Base-by-base conservation (phyloP, 1,284 basidiomycete genomes). In the Naganishia sp. region DNA sequence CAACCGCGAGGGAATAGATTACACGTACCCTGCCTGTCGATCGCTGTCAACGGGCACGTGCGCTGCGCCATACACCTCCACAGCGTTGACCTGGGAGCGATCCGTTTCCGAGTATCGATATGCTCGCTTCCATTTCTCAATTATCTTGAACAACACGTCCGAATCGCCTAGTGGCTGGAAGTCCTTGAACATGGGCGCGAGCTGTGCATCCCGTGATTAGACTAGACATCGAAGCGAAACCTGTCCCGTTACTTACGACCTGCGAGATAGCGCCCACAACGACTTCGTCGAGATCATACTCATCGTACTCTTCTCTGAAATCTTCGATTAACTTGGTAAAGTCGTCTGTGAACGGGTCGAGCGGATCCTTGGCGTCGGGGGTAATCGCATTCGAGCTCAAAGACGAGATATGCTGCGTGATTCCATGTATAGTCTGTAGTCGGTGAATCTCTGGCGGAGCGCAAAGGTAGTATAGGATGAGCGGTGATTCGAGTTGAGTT, bases 191-290 rank as follows among this genome's bases (percentile, higher is more conserved):
- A 69, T 60, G 2, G 55, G 55, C 6, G 69, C 66, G 5, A 77
- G 63, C 69, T 75, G 57, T 28, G 23, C 2, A 31, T 18, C 18
- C 23, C 28, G 55, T 43, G 25, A 46, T 2, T 43, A 28, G 28
- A 28, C 28, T 43, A 28, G 28, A 28, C 28, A 28, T 28, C 28
- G 5, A 28, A 28, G 28, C 28, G 28, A 2, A 28, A 28, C 28
- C 18, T 9, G 45, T n/a, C 1, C 31, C 10, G 6, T 2, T 3
- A 21, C 86, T 73, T 71, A 88, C 87, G 5, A 87, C 80, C 0
- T 93, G 92, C 6, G 88, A 85, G 64, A 98, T 88, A 1, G 94
- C 91, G 45, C 89, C 94, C 0, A 99, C 90, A 0, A 96, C 86
- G 16, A 97, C 86, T 74, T 98, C 94, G 73, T 99, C 96, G 28